phyloP scores from a whole-genome alignment of 2,329 filamentous ascomycete genomes.

The Colletotrichum cuscutae region DNA sequence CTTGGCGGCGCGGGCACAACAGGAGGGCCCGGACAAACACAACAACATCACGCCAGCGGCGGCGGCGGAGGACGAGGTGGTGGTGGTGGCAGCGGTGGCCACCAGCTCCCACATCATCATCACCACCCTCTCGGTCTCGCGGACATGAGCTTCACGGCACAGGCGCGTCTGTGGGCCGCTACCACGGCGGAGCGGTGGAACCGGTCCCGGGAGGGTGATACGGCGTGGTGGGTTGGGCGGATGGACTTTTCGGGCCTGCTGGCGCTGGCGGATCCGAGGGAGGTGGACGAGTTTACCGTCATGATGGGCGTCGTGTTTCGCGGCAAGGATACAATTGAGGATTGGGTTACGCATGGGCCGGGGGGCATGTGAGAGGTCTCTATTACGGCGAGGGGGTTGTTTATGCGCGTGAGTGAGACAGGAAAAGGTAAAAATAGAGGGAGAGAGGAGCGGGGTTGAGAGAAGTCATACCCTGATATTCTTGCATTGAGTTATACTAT shows the following conservation, averaged over 20 bases:
- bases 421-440: too few species aligned
- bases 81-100: neutral
- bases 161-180: conserved; percentile 35
- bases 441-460: too few species aligned
- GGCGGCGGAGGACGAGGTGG: conserved; percentile 8
- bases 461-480: too few species aligned
- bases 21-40: neutral
- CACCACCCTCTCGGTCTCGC: conserved; percentile 17
- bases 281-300: conserved; percentile 35
- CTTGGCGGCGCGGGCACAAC: neutral
- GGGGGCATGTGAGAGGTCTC: conserved; percentile 10
- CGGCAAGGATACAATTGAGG: conserved; percentile 34
- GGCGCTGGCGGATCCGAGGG: conserved; percentile 31
- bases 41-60: neutral
- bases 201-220: conserved; percentile 26
- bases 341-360: conserved; percentile 32
- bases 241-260: conserved; percentile 36
- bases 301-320: conserved; percentile 32
- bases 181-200: conserved; percentile 36
- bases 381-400: neutral
- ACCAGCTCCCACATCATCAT: neutral
- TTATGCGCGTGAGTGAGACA: too few species aligned
- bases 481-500: neutral
- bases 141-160: conserved; percentile 36
- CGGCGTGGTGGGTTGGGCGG: conserved; percentile 34